Conservation (phyloP, 176 grass and related monocot species). For the Tillandsia fasciculata region DNA sequence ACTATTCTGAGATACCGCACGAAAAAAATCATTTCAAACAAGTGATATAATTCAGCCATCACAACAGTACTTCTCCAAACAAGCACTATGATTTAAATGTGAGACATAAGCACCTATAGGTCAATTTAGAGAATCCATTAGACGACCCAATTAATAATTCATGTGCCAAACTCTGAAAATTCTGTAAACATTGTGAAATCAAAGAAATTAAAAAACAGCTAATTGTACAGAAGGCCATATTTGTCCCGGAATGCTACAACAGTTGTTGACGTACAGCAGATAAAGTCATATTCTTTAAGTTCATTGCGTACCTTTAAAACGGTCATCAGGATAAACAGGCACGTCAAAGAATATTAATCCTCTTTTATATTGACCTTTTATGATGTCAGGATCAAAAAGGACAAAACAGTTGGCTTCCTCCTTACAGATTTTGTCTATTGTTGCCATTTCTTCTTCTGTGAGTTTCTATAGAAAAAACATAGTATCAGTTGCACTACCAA, state of each 20-base stretch:
- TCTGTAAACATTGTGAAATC: too few species aligned
- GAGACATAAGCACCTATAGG: too few species aligned
- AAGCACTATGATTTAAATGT: too few species aligned
- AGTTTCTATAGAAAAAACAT: slow-evolving; percentile 59
- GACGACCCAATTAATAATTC: too few species aligned
- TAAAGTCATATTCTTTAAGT: background rate
- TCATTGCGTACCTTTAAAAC: slow-evolving; percentile 72
- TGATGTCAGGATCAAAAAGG: slow-evolving; percentile 76
- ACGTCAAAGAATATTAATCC: slow-evolving; percentile 87
- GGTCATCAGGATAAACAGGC: slow-evolving; percentile 77
- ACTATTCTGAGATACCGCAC: too few species aligned
- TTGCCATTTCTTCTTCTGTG: slow-evolving; percentile 90
- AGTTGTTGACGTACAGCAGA: background rate
- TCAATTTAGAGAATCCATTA: too few species aligned
- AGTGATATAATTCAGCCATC: too few species aligned
- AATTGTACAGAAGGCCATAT: background rate
- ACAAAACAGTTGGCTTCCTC: slow-evolving; percentile 92
- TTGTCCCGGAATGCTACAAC: background rate
- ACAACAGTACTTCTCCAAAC: too few species aligned
- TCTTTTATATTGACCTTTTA: slow-evolving; percentile 70
- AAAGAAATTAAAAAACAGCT: background rate
- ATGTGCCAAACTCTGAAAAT: too few species aligned
- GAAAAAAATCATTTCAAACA: too few species aligned
- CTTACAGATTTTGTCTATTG: slow-evolving; percentile 97
- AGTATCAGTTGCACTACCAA: slow-evolving; percentile 19